A percentile compares a stretch with the other conserved stretches of the same genome.
Evolutionary conservation across 1,284 basidiomycete species (phyloP).

Genomic region (Fomitopsis betulina): DNA sequence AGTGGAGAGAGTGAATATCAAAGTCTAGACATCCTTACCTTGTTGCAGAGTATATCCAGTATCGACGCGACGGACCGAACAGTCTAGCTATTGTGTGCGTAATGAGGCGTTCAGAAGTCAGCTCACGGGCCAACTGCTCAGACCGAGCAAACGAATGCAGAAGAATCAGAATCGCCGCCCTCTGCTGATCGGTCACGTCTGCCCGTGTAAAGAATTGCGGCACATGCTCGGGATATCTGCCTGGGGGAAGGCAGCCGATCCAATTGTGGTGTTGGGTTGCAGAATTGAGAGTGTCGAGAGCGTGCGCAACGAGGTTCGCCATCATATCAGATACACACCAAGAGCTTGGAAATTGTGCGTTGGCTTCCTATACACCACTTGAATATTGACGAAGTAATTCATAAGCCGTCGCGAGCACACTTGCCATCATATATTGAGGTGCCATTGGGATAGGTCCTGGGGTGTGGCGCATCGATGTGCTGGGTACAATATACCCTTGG

Average conservation of each 20-base stretch:
- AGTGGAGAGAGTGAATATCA: too few relatives aligned
- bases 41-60: neutral
- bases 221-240: neutral
- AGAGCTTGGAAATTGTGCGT: too few relatives aligned
- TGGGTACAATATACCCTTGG: too few relatives aligned
- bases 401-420: too few relatives aligned
- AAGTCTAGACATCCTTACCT: too few relatives aligned
- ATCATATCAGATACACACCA: too few relatives aligned
- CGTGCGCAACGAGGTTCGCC: too few relatives aligned
- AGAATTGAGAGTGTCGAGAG: neutral
- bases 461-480: too few relatives aligned
- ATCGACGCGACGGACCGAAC: neutral
- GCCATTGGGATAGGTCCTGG: too few relatives aligned
- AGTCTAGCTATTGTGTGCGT: neutral
- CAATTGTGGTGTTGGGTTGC: neutral
- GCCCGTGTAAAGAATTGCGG: neutral
- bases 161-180: neutral
- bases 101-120: neutral
- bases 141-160: neutral
- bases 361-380: too few relatives aligned
- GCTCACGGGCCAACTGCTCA: neutral
- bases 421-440: too few relatives aligned
- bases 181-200: neutral
- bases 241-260: neutral
- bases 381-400: too few relatives aligned